These are phyloP conservation scores for Rhypophila decipiens DNA, from an alignment of 495 filamentous ascomycete genomes.

Conservation along the genomic window DNA sequence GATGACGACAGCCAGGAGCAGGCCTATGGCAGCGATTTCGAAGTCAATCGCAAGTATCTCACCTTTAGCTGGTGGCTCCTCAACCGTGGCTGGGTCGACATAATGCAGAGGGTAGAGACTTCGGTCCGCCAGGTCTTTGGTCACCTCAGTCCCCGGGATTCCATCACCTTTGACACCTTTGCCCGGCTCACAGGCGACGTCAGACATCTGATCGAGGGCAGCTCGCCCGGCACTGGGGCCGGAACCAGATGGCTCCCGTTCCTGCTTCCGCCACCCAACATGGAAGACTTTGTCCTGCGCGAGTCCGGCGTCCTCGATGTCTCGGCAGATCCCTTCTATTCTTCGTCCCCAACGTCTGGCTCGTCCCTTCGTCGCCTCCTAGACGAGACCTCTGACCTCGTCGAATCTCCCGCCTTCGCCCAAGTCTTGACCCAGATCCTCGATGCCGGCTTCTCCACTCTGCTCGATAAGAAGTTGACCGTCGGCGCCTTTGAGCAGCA, in stretches of 20 bases:
- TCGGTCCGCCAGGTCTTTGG: slow-evolving; percentile 86
- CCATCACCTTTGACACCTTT: slow-evolving; percentile 70
- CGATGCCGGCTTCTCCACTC: slow-evolving; percentile 74
- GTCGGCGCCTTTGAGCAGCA: slow-evolving; percentile 62
- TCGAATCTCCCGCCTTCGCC: slow-evolving; percentile 86
- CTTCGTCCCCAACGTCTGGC: slow-evolving; percentile 25
- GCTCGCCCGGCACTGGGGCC: slow-evolving; percentile 57
- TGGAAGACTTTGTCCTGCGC: slow-evolving; percentile 74
- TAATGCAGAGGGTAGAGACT: slow-evolving; percentile 69
- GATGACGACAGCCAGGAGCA: slow-evolving; percentile 76
- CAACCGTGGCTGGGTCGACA: slow-evolving; percentile 77
- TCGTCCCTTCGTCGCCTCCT: slow-evolving; percentile 75
- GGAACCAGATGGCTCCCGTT: slow-evolving; percentile 70
- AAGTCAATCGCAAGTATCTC: slow-evolving; percentile 88
- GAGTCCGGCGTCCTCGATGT: slow-evolving; percentile 71
- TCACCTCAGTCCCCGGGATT: slow-evolving; percentile 76
- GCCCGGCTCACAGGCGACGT: slow-evolving; percentile 72
- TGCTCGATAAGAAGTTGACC: slow-evolving; percentile 73
- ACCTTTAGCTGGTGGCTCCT: slow-evolving; percentile 98
- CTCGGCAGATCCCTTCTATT: slow-evolving; percentile 18
- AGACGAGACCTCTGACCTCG: slow-evolving; percentile 90
- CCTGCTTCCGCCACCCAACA: slow-evolving; percentile 68
- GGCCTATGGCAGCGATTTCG: slow-evolving; percentile 82
- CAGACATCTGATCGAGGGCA: slow-evolving; percentile 76
- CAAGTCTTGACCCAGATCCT: slow-evolving; percentile 79